Base-by-base conservation (phyloP, 495 filamentous ascomycete species). In the Geopyxis carbonaria region DNA sequence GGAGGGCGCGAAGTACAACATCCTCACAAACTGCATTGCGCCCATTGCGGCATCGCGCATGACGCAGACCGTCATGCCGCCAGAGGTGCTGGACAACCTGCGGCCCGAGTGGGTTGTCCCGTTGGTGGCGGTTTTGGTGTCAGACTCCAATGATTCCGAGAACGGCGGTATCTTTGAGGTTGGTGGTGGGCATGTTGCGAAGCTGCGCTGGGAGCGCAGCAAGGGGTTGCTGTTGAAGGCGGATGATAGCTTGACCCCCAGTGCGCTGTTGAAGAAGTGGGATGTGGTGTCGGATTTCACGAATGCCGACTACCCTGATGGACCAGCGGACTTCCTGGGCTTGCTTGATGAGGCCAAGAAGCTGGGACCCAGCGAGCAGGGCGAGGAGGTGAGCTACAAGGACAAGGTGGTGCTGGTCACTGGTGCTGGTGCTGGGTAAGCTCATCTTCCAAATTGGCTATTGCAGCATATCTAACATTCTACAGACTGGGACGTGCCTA, bases 1-100 rank as follows among this genome's bases (percentile, higher is more conserved):
- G 66, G 89, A 97, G 65, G 89, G 89, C 45, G 68, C 74, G 50
- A 97, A 97, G 62, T 97, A 97, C 67, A 95, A 97, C 71, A 95
- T 97, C 49, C 63, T 93, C 53, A 72, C 72, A 65, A 97, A 97
- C 60, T 81, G 80, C 52, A 95, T 97, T 64, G 86, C 89, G 22
- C 89, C 89, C 32, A 87, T 97, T 53, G 89, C 89, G 48, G 89
- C 89, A 35, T 83, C 75, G 64, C 78, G 89, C 57, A 93, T 97
- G 91, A 97, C 89, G 25, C 74, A 89, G 57, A 97, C 89, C 29
- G 68, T 97, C 38, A 95, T 97, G 91, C 91, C 89, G 32, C 85
- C 81, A 2, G 91, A 97, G 49, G 68, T 94, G 15, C 67, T 97
- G 34, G 75, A 81, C 40, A 76, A 74, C 55, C 69, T 97, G 42